Percentiles rank a stretch among this genome's conserved stretches.
These are phyloP conservation scores for Plantago ovata DNA, from an alignment of 257 asterid genomes.

Conservation along the genomic window DNA sequence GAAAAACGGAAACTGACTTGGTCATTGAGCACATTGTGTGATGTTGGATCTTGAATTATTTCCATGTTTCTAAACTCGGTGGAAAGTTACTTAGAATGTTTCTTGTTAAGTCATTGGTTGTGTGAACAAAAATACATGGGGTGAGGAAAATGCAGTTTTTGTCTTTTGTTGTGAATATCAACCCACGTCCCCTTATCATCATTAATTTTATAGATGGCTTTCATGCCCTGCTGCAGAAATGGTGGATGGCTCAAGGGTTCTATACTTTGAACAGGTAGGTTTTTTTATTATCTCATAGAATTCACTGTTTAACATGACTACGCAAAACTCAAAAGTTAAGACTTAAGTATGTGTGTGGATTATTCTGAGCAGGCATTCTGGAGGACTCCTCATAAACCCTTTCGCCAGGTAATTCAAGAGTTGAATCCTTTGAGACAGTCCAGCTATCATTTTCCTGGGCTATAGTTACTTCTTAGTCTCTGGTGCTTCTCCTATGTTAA, in stretches of 20 bases:
- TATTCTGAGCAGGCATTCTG: constrained; percentile 75
- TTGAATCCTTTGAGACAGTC: constrained; percentile 8
- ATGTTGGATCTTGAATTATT: too few relatives aligned
- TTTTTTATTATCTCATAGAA: constrained; percentile 11
- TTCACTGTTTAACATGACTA: constrained; percentile 5
- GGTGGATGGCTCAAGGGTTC: constrained; percentile 94
- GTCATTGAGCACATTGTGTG: too few relatives aligned
- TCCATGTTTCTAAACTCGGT: not conserved
- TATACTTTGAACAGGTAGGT: constrained; percentile 86
- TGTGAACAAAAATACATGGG: too few relatives aligned
- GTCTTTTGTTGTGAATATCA: too few relatives aligned
- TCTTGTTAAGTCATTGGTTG: not conserved
- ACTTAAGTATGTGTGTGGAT: constrained; percentile 8
- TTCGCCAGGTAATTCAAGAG: constrained; percentile 67
- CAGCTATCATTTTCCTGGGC: not conserved
- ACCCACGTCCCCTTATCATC: constrained; percentile 10
- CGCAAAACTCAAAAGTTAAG: constrained; percentile 1
- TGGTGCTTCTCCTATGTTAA: not conserved
- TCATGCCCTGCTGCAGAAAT: constrained; percentile 93
- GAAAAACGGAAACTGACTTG: too few relatives aligned
- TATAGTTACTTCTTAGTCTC: not conserved
- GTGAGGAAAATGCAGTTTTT: too few relatives aligned
- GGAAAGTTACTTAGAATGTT: not conserved
- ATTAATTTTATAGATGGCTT: constrained; percentile 61
- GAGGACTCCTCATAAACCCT: constrained; percentile 94